Evolutionary conservation across 2,329 filamentous ascomycete species (phyloP), one percentile per base, ranked within the genome.

Genomic region (Penicillium psychrosexuale): DNA sequence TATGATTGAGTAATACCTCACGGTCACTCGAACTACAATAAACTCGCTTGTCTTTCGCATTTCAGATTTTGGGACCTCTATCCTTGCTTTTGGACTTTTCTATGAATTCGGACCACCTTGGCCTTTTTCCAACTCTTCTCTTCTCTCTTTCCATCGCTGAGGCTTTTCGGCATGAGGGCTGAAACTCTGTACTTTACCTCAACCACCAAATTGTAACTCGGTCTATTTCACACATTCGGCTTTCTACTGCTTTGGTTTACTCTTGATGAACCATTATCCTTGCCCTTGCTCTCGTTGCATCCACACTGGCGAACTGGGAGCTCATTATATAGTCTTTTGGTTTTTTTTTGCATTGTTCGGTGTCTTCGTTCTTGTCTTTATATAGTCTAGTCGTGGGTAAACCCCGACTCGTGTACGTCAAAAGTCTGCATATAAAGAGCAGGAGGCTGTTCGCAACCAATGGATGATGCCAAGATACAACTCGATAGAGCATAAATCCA

Each of bases 1-100:
- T 64, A 89, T 89, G 87, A 87, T 89, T 67, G 84, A 86, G 75
- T 86, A 65, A 46, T 44, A 22, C 13, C 24, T 13, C 19, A 8
- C n/a, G 7, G 15, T 34, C 36, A 49, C n/a, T 38, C 19, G 11
- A 30, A 15, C 7, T 36, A 27, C 27, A 33, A 24, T 27, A 27
- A 4, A 11, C 17, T 51, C 47, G 36, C 17, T 51, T 36, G 27
- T 37, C 36, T 44, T 47, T 36, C 28, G 49, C 31, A 30, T 22
- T 37, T 40, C 36, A n/a, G 13, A 50, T 43, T 24, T 27, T 24
- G 24, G 19, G 45, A 17, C 37, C n/a, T 47, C 17, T 13, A 8
- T 42, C 27, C 12, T 33, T 49, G 11, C 24, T 30, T 9, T 42
- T 43, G 17, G n/a, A 30, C 15, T 39, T 49, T 27, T 39, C 36